These are phyloP conservation scores for Suhomyces kilbournensis DNA, from an alignment of 805 yeast genomes.

Conservation along the genomic window DNA sequence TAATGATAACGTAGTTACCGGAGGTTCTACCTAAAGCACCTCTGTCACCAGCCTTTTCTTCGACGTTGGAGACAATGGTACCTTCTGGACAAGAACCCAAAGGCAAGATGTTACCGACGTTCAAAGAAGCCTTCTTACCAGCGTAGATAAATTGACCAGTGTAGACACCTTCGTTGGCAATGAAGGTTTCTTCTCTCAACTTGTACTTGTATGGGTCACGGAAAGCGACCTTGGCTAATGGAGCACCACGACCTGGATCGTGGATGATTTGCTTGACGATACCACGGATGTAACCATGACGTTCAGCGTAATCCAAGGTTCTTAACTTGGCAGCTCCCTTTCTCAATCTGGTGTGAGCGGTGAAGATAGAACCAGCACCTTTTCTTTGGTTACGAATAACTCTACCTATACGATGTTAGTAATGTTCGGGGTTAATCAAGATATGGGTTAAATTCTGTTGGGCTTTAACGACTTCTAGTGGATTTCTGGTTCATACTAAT, in stretches of 20 bases:
- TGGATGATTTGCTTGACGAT: constrained; percentile 97
- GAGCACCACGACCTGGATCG: constrained; percentile 99
- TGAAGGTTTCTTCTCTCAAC: constrained; percentile 96
- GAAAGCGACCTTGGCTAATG: constrained; percentile 92
- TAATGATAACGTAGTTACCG: constrained; percentile 98
- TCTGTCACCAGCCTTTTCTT: constrained; percentile 99
- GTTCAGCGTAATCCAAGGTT: constrained; percentile 98
- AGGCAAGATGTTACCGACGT: constrained; percentile 96
- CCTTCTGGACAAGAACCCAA: constrained; percentile 98
- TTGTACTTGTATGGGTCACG: constrained; percentile 99
- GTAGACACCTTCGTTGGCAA: constrained; percentile 99
- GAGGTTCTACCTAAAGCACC: constrained; percentile 99
- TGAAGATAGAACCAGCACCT: constrained; percentile 99
- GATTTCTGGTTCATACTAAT: not conserved
- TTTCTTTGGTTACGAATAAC: constrained; percentile 99
- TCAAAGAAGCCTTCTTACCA: constrained; percentile 97
- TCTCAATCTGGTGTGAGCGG: constrained; percentile 99
- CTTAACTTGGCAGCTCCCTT: constrained; percentile 99
- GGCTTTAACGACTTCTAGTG: not conserved
- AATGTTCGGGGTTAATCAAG: not conserved
- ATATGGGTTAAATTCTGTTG: not conserved
- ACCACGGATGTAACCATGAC: constrained; percentile 99
- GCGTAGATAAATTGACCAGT: constrained; percentile 99
- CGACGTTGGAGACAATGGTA: constrained; percentile 97
- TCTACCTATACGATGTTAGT: constrained; percentile 62